phyloP scores from a whole-genome alignment of 257 asterid species.

The Penstemon davidsonii region DNA sequence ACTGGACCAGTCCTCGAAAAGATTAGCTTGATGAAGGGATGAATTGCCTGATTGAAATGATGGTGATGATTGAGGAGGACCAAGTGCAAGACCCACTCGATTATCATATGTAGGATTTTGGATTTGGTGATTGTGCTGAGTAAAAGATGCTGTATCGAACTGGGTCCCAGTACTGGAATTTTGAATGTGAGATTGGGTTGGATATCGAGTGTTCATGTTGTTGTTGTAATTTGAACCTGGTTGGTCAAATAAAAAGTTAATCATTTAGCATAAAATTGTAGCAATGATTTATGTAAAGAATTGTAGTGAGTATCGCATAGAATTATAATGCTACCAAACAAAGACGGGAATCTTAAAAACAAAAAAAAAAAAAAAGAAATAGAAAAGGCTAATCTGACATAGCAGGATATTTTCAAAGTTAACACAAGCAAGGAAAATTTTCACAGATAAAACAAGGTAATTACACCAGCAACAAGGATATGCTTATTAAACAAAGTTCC shows the following conservation, averaged over 20 bases:
- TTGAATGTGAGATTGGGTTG: constrained; percentile 44
- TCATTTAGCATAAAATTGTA: constrained; percentile 1
- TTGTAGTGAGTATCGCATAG: background rate
- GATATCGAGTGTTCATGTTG: constrained; percentile 47
- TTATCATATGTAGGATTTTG: constrained; percentile 38
- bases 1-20: constrained; percentile 74
- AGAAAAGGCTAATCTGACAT: background rate
- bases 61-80: constrained; percentile 66
- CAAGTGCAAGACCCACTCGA: constrained; percentile 64
- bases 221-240: constrained; percentile 59
- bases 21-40: constrained; percentile 46
- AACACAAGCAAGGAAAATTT: background rate
- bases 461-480: background rate
- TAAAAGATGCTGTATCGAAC: constrained; percentile 43
- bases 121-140: constrained; percentile 49
- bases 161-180: constrained; percentile 45
- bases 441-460: background rate
- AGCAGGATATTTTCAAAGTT: background rate
- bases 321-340: background rate
- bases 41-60: constrained; percentile 48
- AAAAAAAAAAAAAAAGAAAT: background rate
- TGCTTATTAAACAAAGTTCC: background rate
- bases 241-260: constrained; percentile 15
- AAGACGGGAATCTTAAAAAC: background rate
- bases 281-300: background rate